Evolutionary conservation across 768 basidiomycete species (phyloP), one percentile per base, ranked within the genome.

Genomic region (Auriscalpium orientale): DNA sequence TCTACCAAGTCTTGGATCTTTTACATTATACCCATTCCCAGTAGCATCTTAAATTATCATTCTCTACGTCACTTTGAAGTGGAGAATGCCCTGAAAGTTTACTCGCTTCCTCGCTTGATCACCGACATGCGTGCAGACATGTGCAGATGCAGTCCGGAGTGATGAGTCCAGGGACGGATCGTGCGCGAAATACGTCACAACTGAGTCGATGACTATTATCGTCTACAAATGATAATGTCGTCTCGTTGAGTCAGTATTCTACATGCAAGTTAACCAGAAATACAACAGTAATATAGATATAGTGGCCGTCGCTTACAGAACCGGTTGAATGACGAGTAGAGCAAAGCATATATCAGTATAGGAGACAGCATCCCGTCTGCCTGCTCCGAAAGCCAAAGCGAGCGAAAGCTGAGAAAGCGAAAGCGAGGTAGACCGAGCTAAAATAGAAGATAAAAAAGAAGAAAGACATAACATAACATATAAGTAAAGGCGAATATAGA

Each of bases 361-460:
- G 4, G 15, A 43, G 40, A 43, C 9, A 49, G n/a, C n/a, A 37
- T 15, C 28, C 33, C 28, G 34, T 22, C 61, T 65, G 51, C 57
- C 61, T 63, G 57, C 68, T 60, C 53, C 38, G 62, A 67, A 64
- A 40, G 67, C 62, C 65, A 65, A 28, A 66, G 65, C 46, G 54
- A 51, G 60, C 55, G 51, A 55, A 58, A 55, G 28, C n/a, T n/a
- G n/a, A 28, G 28, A 28, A 28, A 28, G 28, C 2, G 28, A 28
- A 28, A 28, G 28, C 28, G 58, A 50, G 56, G 51, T 63, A 60
- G 58, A 63, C 58, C 63, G 51, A 62, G 62, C 64, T 62, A 44
- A 48, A 54, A 57, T 55, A 53, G 45, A 59, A 20, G 22, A 45
- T 21, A 46, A 16, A 34, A 38, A 44, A 51, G 43, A 50, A 11